Percentiles rank a stretch among this genome's conserved stretches.
These are phyloP conservation scores for Pseudophaeomoniella oleicola DNA, from an alignment of 2,329 filamentous ascomycete species.

Conservation along the genomic window DNA sequence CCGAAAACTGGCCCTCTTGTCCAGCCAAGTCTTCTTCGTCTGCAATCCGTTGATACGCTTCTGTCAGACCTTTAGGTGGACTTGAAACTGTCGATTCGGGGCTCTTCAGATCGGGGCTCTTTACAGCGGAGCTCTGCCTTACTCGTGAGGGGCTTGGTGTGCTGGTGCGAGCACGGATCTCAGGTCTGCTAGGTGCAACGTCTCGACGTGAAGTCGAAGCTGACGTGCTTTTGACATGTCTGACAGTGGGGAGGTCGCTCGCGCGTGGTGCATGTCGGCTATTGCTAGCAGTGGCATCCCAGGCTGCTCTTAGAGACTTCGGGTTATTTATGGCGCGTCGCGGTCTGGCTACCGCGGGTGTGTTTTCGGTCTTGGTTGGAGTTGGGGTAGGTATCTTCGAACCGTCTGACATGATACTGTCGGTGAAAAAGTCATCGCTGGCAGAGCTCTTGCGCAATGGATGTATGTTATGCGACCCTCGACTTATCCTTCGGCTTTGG, in stretches of 20 bases:
- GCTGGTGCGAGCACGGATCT: slow-evolving; percentile 6
- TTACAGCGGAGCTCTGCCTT: slow-evolving; percentile 1
- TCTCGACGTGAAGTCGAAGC: slow-evolving; percentile 6
- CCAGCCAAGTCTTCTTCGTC: slow-evolving; percentile 22
- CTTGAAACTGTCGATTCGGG: slow-evolving; percentile 19
- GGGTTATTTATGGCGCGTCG: slow-evolving; percentile 20
- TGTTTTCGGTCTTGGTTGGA: slow-evolving; percentile 4
- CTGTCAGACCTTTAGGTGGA: slow-evolving; percentile 20
- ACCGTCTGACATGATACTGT: slow-evolving; percentile 10
- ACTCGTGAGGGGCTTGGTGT: slow-evolving; percentile 11
- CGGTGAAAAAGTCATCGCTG: slow-evolving; percentile 13
- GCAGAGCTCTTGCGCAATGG: slow-evolving; percentile 4
- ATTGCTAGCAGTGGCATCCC: slow-evolving; percentile 19
- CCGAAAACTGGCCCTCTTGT: slow-evolving; percentile 14
- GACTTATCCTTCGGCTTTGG: neutral
- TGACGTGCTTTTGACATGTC: slow-evolving; percentile 7
- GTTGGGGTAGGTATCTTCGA: slow-evolving; percentile 10
- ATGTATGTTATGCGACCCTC: neutral
- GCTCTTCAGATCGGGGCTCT: slow-evolving; percentile 10
- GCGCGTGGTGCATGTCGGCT: slow-evolving; percentile 8
- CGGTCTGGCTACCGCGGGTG: slow-evolving; percentile 6
- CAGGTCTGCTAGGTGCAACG: slow-evolving; percentile 17
- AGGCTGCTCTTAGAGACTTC: slow-evolving; percentile 23
- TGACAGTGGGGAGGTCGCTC: slow-evolving; percentile 10
- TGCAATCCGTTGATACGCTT: slow-evolving; percentile 24